Evolutionary conservation across 2,329 filamentous ascomycete species (phyloP), one percentile per base, ranked within the genome.

Genomic region (Penicillium aurantiogriseum): DNA sequence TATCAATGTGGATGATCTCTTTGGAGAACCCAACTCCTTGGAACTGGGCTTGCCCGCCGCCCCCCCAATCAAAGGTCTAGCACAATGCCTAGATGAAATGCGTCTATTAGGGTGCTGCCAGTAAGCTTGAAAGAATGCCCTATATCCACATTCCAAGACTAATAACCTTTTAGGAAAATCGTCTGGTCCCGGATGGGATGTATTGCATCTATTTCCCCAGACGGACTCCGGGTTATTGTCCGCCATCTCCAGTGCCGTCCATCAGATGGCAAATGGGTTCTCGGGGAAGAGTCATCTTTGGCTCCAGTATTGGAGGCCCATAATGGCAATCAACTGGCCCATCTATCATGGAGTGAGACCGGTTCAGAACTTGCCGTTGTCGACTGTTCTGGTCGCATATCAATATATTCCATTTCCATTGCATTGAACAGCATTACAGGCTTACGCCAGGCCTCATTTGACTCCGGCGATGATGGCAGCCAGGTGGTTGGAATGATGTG

Each of bases 111-210:
- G 91, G 17, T 94, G 90, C 72, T 91, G 88, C 80, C 89, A 92
- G 91, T 94, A 85, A 77, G 87, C 81, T 48, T 44, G 46, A 15
- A 35, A 45, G n/a, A 27, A 27, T 27, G 19, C 9, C n/a, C 5
- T 11, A 25, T n/a, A 48, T 43, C 9, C 8, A 10, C 19, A 35
- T 52, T 52, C 25, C 11, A 46, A 35, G n/a, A 46, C 62, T 72
- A 50, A 74, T 71, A 59, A 65, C 55, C 23, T 11, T 47, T 44
- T 65, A 95, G 92, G 71, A 86, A 85, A 63, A 83, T 97, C 53
- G 87, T 89, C 31, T 97, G 93, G 92, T 96, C 93, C 11, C 92
- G 88, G 67, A 84, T 86, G 59, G 93, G 93, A 43, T 91, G 88
- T 58, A 90, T 97, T 64, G 92, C 92, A 29, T 88, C 88, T 53